Base-by-base conservation (phyloP, 257 asterid genomes). In the Capsicum baccatum region DNA sequence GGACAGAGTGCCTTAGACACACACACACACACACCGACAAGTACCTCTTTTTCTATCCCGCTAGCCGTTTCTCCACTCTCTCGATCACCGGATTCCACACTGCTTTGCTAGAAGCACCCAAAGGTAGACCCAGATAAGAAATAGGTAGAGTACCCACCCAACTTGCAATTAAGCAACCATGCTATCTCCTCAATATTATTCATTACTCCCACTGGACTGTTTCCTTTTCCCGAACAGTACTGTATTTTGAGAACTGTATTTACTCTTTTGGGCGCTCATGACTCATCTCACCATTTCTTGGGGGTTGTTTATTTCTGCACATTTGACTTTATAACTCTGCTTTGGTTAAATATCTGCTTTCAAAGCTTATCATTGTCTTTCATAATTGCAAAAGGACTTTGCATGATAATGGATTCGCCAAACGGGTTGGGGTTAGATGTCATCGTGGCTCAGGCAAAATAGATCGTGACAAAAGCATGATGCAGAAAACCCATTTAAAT, bases 401-500 rank as follows among this genome's bases (percentile, higher is more conserved):
- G 47, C 71, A 26, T 64, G 71, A 64, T 64, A 64, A 64, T 64
- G 71, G 71, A n/a, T 12, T 64, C 2, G 0, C 9, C 5, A 26
- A 64, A 64, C 71, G 7, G 3, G 44, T 39, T 39, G 17, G 44
- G 71, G 71, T 66, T 66, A 13, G 73, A 44, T 66, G 17, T 33
- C 73, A 33, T 66, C 47, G 14, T 1, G 10, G 47, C n/a, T 33
- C 14, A 6, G 47, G 73, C 47, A 66, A 66, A 66, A 33, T 33
- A 47, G 47, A 2, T 66, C 47, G n/a, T 33, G 73, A 33, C 71
- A 64, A 5, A 70, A 70, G 56, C 56, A 70, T 17, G 16, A 42
- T 16, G 56, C 79, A 64, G 42, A 70, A 70, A 70, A 70, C 35
- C 35, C 79, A 42, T 42, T 70, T 44, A 70, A 16, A 70, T 39